Conservation (phyloP, 495 filamentous ascomycete genomes). For the Aspergillus cavernicola region DNA sequence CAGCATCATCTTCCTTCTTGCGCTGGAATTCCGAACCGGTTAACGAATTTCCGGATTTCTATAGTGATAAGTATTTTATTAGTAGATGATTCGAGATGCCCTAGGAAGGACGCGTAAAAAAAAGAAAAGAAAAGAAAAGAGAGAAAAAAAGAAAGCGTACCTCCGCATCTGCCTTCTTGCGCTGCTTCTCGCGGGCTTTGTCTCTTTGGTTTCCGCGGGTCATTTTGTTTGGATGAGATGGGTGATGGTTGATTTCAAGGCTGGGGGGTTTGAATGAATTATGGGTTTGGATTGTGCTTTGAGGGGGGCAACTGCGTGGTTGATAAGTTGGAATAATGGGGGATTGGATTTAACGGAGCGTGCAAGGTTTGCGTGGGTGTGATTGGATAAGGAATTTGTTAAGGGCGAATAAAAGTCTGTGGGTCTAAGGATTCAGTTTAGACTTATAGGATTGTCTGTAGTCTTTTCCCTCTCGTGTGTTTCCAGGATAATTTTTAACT, state of each 20-base stretch:
- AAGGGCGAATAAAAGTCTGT: neutral
- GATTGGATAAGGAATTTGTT: neutral
- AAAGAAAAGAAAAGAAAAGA: neutral
- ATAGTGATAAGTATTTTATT: no score
- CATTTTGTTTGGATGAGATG: constrained; percentile 53
- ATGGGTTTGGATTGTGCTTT: no score
- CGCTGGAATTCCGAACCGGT: constrained; percentile 64
- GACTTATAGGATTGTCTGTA: no score
- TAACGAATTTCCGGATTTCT: constrained; percentile 64
- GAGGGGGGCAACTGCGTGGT: no score
- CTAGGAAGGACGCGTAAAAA: no score
- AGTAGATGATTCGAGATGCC: no score
- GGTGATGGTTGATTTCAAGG: no score
- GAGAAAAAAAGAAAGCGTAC: constrained; percentile 22
- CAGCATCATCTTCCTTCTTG: constrained; percentile 71
- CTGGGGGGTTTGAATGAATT: no score
- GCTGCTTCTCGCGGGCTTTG: constrained; percentile 76
- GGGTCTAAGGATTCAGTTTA: neutral
- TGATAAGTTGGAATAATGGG: no score
- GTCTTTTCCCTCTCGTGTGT: constrained; percentile 21
- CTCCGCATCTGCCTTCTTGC: constrained; percentile 56
- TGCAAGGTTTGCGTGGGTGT: neutral
- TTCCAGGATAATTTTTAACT: constrained; percentile 29
- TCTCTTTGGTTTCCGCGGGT: constrained; percentile 92
- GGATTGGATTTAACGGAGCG: no score